Conservation (phyloP, 2,329 filamentous ascomycete species). For the Phialocephala subalpina region DNA sequence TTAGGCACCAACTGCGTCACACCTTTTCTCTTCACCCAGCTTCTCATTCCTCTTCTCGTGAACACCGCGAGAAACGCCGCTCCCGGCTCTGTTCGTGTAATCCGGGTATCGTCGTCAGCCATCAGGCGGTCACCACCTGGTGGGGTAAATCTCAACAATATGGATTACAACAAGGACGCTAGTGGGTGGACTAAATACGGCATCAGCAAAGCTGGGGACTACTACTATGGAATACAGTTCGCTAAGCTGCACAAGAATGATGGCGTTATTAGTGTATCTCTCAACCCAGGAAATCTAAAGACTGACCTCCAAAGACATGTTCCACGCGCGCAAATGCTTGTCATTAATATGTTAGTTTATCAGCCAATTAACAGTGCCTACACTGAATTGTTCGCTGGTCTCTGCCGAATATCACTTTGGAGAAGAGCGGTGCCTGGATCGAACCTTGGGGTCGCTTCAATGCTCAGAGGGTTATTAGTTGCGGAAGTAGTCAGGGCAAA, state of each 20-base stretch:
- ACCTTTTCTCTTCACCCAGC: constrained; percentile 49
- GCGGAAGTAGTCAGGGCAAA: too few species aligned
- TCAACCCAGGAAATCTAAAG: constrained; percentile 43
- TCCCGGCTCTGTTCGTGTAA: constrained; percentile 42
- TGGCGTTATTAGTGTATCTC: constrained; percentile 39
- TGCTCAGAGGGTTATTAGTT: background rate
- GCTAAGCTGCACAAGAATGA: constrained; percentile 32
- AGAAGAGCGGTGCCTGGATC: constrained; percentile 39
- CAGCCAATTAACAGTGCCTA: constrained; percentile 40
- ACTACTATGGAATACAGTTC: constrained; percentile 36
- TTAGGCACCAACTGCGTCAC: constrained; percentile 49
- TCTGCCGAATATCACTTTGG: constrained; percentile 39
- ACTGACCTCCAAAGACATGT: constrained; percentile 33
- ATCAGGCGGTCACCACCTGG: constrained; percentile 34
- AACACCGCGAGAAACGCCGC: constrained; percentile 40
- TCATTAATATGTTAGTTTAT: constrained; percentile 31
- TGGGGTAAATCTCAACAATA: constrained; percentile 38
- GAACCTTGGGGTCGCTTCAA: too few species aligned
- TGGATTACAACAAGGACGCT: constrained; percentile 34
- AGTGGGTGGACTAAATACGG: constrained; percentile 36
- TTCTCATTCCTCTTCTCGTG: constrained; percentile 46
- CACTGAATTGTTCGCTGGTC: constrained; percentile 41
- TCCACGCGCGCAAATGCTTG: constrained; percentile 17
- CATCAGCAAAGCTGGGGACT: constrained; percentile 40
- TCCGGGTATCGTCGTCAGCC: constrained; percentile 46